Conservation (phyloP, 371 early-diverging fungal genomes). For the Lichtheimia ornata region DNA sequence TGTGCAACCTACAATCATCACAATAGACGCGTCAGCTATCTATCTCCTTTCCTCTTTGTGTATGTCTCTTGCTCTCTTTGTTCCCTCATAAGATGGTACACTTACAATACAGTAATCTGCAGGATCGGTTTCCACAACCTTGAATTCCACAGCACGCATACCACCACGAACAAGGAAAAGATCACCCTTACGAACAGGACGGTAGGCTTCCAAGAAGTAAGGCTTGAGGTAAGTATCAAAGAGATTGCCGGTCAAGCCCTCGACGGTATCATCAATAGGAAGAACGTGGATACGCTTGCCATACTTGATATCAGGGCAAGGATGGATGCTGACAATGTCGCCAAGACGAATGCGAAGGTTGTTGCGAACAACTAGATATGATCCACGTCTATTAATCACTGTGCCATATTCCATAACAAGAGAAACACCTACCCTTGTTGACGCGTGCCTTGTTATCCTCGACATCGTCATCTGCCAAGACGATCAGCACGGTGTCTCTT, state of each 20-base stretch:
- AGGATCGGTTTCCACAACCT: constrained; percentile 97
- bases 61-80: background rate
- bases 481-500: constrained; percentile 95
- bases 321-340: constrained; percentile 97
- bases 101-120: constrained; percentile 95
- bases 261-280: constrained; percentile 98
- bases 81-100: constrained; percentile 14
- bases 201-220: constrained; percentile 95
- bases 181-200: constrained; percentile 96
- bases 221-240: constrained; percentile 98
- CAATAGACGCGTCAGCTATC: too few relatives aligned
- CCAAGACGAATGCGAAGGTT: constrained; percentile 98
- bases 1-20: constrained; percentile 75
- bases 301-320: constrained; percentile 95
- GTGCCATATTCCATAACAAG: background rate
- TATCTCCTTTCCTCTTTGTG: too few relatives aligned
- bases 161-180: constrained; percentile 95
- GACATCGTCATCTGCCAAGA: constrained; percentile 88
- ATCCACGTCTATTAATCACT: background rate
- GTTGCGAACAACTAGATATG: constrained; percentile 80
- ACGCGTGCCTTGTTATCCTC: constrained; percentile 94
- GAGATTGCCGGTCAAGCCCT: constrained; percentile 96
- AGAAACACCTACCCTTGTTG: constrained; percentile 75
- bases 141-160: constrained; percentile 99
- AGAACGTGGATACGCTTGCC: constrained; percentile 95